A percentile compares a stretch with the other conserved stretches of the same genome.
These are phyloP conservation scores for Talaromyces sp. DNA, from an alignment of 2,329 filamentous ascomycete genomes.

Conservation along the genomic window DNA sequence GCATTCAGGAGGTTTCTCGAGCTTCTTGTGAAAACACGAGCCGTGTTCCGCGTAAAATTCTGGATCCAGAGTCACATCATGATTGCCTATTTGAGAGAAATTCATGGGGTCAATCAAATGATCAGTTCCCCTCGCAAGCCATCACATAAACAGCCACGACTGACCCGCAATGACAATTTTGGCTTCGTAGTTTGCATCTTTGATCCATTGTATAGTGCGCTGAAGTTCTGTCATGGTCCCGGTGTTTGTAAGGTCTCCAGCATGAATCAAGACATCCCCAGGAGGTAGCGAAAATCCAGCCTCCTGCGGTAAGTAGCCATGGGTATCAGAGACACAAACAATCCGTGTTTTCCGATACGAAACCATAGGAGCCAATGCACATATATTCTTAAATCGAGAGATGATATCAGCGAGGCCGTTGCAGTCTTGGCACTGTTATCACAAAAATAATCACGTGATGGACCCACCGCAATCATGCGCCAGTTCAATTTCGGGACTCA, in stretches of 20 bases:
- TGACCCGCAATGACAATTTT: slow-evolving; percentile 53
- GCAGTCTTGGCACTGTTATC: neutral
- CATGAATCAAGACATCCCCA: slow-evolving; percentile 56
- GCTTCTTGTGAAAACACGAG: slow-evolving; percentile 36
- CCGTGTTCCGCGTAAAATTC: slow-evolving; percentile 42
- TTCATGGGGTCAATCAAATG: neutral
- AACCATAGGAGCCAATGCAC: slow-evolving; percentile 16
- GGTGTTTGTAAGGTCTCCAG: slow-evolving; percentile 54
- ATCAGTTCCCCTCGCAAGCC: neutral
- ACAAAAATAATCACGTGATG: neutral
- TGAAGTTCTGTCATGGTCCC: slow-evolving; percentile 48
- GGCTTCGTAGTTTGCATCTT: slow-evolving; percentile 47
- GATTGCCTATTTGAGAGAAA: slow-evolving; percentile 44
- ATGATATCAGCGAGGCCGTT: neutral
- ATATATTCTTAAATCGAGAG: neutral
- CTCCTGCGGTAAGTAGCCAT: slow-evolving; percentile 46
- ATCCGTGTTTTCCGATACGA: slow-evolving; percentile 43
- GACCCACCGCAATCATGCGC: neutral
- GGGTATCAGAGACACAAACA: slow-evolving; percentile 56
- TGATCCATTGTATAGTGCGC: slow-evolving; percentile 49
- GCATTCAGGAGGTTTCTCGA: slow-evolving; percentile 42
- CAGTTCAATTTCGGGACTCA: neutral
- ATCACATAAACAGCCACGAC: neutral
- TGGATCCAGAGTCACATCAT: slow-evolving; percentile 51
- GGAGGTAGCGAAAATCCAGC: slow-evolving; percentile 47